A percentile compares a stretch with the other conserved stretches of the same genome.
Conservation (phyloP, 768 basidiomycete genomes). For the Leccinum obscurum region DNA sequence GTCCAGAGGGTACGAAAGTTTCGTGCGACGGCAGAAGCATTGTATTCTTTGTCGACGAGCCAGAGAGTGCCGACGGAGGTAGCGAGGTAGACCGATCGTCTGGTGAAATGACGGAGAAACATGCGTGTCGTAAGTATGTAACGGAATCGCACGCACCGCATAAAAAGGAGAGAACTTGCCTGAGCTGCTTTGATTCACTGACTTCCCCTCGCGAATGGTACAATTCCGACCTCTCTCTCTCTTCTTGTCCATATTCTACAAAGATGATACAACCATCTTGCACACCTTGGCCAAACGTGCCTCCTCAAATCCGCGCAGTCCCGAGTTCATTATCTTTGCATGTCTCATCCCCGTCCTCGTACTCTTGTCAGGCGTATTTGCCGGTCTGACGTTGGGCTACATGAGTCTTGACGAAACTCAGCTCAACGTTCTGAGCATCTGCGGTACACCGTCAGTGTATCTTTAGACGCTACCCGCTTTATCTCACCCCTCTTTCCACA, state of each 20-base stretch:
- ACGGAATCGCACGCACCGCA: neutral
- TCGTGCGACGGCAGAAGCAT: conserved; percentile 48
- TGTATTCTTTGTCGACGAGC: conserved; percentile 42
- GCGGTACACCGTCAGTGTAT: conserved; percentile 71
- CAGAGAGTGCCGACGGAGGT: conserved; percentile 35
- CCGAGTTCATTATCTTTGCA: conserved; percentile 41
- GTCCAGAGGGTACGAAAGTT: conserved; percentile 51
- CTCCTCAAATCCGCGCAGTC: conserved; percentile 15
- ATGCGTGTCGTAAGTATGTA: conserved; percentile 6
- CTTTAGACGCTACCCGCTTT: conserved; percentile 1
- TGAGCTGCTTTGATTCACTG: neutral
- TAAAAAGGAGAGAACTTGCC: neutral
- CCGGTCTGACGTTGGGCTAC: conserved; percentile 88
- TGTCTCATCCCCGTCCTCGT: conserved; percentile 84
- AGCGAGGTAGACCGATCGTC: conserved; percentile 26
- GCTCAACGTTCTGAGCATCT: conserved; percentile 82
- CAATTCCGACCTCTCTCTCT: conserved; percentile 39
- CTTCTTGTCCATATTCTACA: conserved; percentile 40
- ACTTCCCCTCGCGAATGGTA: conserved; percentile 37
- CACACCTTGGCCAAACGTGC: conserved; percentile 36
- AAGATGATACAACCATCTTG: conserved; percentile 12
- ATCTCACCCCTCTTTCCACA: conserved; percentile 29
- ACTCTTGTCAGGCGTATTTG: conserved; percentile 80
- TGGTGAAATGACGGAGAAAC: conserved; percentile 17
- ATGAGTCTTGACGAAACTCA: conserved; percentile 94